These are phyloP conservation scores for Trapa incisa DNA, from an alignment of 345 rosid genomes.

Conservation along the genomic window DNA sequence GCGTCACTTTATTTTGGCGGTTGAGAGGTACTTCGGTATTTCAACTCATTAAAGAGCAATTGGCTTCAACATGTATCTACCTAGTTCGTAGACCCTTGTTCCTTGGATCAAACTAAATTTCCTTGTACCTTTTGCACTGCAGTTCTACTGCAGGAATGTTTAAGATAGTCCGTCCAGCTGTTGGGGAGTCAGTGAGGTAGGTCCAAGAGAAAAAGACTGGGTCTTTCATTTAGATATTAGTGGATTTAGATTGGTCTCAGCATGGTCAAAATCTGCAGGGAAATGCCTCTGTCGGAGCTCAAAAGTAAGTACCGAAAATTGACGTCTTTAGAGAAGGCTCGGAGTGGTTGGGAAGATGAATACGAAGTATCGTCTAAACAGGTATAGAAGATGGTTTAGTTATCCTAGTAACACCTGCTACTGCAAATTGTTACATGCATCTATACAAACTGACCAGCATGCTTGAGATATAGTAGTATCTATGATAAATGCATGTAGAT, in stretches of 20 bases:
- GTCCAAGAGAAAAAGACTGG: background rate
- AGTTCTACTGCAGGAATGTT: constrained; percentile 70
- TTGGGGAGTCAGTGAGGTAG: constrained; percentile 89
- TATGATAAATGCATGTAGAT: background rate
- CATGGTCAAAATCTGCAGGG: constrained; percentile 33
- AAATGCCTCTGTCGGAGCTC: constrained; percentile 72
- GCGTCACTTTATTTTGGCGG: constrained; percentile 80
- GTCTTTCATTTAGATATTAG: background rate
- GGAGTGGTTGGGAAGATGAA: constrained; percentile 87
- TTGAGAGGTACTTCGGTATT: constrained; percentile 52
- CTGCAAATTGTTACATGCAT: too few relatives aligned
- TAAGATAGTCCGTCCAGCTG: constrained; percentile 85
- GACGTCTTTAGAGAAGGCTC: constrained; percentile 63
- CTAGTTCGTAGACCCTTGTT: background rate
- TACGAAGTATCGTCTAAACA: constrained; percentile 86
- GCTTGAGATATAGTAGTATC: background rate
- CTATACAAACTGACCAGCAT: too few relatives aligned
- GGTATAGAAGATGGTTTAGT: constrained; percentile 23
- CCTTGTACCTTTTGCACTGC: constrained; percentile 15
- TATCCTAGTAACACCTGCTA: too few relatives aligned
- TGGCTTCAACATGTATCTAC: background rate
- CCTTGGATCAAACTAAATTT: background rate
- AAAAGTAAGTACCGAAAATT: constrained; percentile 73
- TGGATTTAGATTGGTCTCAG: constrained; percentile 1
- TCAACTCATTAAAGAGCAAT: too few relatives aligned